Percentiles rank a stretch among this genome's conserved stretches.
These are phyloP conservation scores for Pseudocercospora ulei DNA, from an alignment of 2,329 filamentous ascomycete species.

Conservation along the genomic window DNA sequence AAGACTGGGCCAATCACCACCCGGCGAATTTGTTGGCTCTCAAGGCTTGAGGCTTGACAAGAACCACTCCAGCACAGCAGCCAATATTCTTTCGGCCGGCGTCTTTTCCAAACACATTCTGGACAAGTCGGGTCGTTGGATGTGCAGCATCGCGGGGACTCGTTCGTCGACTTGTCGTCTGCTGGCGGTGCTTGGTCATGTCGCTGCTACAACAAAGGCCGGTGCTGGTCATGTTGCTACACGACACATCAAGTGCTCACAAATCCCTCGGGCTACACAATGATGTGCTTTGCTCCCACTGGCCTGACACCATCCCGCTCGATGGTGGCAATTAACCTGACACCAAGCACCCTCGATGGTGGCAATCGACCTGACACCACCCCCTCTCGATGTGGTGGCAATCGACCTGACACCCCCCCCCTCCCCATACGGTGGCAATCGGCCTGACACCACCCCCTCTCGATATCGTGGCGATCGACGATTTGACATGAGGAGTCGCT, in stretches of 20 bases:
- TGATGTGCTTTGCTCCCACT: not conserved
- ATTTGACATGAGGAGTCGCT: constrained; percentile 2
- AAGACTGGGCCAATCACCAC: constrained; percentile 38
- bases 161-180: constrained; percentile 41
- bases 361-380: no score
- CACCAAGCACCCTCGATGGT: constrained; percentile 42
- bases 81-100: constrained; percentile 38
- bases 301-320: constrained; percentile 37
- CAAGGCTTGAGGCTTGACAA: constrained; percentile 40
- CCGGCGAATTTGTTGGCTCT: constrained; percentile 43
- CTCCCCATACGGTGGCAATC: no score
- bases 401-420: constrained; percentile 31
- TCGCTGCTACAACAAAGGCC: constrained; percentile 40
- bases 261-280: not conserved
- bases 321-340: constrained; percentile 41
- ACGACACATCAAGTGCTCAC: not conserved
- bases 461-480: constrained; percentile 39
- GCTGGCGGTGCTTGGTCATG: no score
- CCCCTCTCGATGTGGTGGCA: constrained; percentile 39
- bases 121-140: constrained; percentile 41
- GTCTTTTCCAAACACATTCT: constrained; percentile 35
- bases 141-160: constrained; percentile 43
- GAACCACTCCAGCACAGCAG: constrained; percentile 45
- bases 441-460: no score
- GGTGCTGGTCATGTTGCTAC: constrained; percentile 41